phyloP scores from a whole-genome alignment of 1,139 yeast species.

The Magnusiomyces paraingens region DNA sequence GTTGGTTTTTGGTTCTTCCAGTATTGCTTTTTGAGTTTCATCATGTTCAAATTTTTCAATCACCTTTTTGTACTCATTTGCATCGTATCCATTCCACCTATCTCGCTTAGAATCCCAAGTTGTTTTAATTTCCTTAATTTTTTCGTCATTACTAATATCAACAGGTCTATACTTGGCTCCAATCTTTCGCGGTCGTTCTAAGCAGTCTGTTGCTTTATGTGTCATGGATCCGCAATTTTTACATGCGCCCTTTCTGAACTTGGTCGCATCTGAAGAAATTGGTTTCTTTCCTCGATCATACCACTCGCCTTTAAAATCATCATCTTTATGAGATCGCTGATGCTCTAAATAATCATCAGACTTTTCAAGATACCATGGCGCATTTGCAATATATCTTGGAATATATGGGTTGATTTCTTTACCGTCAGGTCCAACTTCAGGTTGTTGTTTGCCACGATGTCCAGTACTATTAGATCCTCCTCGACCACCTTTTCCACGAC shows the following conservation, averaged over 20 bases:
- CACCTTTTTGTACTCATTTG: conserved; percentile 50
- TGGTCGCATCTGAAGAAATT: conserved; percentile 25
- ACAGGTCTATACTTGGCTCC: conserved; percentile 34
- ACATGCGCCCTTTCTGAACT: conserved; percentile 41
- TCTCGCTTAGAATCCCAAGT: conserved; percentile 63
- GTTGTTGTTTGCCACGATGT: conserved; percentile 4
- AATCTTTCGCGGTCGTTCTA: conserved; percentile 44
- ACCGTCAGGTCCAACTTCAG: conserved; percentile 33
- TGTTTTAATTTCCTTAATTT: conserved; percentile 32
- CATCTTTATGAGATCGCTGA: conserved; percentile 38
- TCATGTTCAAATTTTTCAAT: conserved; percentile 40
- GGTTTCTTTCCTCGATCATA: conserved; percentile 28
- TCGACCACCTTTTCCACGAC: conserved; percentile 9
- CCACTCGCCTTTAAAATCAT: conserved; percentile 27
- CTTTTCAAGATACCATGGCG: conserved; percentile 45
- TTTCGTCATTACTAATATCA: conserved; percentile 29
- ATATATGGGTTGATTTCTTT: conserved; percentile 33
- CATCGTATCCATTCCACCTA: conserved; percentile 70
- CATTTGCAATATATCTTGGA: conserved; percentile 40
- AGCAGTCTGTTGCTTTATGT: conserved; percentile 44
- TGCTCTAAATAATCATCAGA: conserved; percentile 43
- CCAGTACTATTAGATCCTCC: conserved; percentile 7
- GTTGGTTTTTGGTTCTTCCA: conserved; percentile 3
- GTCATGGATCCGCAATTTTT: conserved; percentile 47
- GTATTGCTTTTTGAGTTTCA: conserved; percentile 21